Evolutionary conservation across 2,329 filamentous ascomycete species (phyloP), one percentile per base, ranked within the genome.

Genomic region (Fusarium sp.): DNA sequence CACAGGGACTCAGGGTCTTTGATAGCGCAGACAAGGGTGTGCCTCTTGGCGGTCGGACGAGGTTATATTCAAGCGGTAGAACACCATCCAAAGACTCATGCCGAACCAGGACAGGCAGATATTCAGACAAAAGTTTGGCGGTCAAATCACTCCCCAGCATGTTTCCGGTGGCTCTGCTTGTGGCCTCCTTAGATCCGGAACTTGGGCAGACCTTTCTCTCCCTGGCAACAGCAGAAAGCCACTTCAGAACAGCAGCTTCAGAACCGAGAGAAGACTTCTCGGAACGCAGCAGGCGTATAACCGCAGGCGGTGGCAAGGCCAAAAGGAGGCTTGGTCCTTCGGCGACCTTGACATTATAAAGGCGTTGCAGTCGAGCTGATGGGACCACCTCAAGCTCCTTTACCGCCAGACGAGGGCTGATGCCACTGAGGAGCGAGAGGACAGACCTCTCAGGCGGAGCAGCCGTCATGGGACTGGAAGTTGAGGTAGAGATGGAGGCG

Each of bases 171-270:
- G 24, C 6, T 13, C 51, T 68, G 26, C 22, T 38, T 13, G 24
- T 46, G 7, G 34, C 6, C 15, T 56, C 53, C n/a, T 58, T 48
- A 4, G 54, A 11, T 12, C 36, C 54, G 13, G 56, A 46, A 9
- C 41, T 26, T 8, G 45, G 24, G 25, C 15, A 46, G 25, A 41
- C 36, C 36, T 62, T 67, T n/a, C 54, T 63, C 29, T 60, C 64
- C 26, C 58, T 53, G 2, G 59, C 38, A 26, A 57, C 46, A 48
- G 70, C 63, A 34, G 74, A 72, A 19, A 84, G 72, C 81, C 81
- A 85, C 49, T 70, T 73, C 34, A 85, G 65, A 3, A 83, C 64
- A 8, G 75, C 69, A 9, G 79, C 78, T 63, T 85, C 83, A 22
- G 81, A 79, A 24, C 73, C 69, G 44, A 81, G 72, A 38, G 79